Evolutionary conservation across 2,329 filamentous ascomycete genomes (phyloP).

Genomic region (Xylaria sp.): DNA sequence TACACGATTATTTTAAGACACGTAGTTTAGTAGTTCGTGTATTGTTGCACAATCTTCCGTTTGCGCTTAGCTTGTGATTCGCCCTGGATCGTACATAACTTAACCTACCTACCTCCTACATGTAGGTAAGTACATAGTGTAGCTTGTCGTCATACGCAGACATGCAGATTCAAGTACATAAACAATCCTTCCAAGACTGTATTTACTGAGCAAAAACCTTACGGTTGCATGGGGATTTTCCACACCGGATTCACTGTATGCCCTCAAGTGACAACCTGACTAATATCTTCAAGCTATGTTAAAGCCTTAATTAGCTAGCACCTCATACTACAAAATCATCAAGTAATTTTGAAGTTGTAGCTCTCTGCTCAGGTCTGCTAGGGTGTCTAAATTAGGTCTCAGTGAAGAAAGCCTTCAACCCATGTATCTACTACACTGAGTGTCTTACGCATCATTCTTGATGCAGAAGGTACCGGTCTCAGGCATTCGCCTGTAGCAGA

Average conservation of each 20-base stretch:
- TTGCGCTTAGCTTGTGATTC: not conserved
- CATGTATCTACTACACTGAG: not conserved
- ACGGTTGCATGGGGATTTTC: not conserved
- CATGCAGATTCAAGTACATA: not conserved
- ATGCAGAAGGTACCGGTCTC: not conserved
- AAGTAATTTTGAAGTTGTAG: not conserved
- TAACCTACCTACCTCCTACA: no score
- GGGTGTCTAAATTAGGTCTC: not conserved
- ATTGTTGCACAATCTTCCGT: not conserved
- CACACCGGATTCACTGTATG: not conserved
- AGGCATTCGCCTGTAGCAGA: not conserved
- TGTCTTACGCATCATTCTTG: constrained; percentile 5
- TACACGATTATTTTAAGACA: not conserved
- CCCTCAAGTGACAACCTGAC: not conserved
- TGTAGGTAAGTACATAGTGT: no score
- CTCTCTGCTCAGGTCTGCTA: not conserved
- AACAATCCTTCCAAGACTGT: not conserved
- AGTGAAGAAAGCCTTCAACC: not conserved
- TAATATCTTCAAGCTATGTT: not conserved
- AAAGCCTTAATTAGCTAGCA: not conserved
- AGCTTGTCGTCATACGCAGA: no score
- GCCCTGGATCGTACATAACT: not conserved
- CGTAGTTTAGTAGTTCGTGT: not conserved
- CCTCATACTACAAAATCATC: not conserved
- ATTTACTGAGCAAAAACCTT: not conserved